Conservation (phyloP, 2,329 filamentous ascomycete genomes). For the Aspergillus viridinutans region DNA sequence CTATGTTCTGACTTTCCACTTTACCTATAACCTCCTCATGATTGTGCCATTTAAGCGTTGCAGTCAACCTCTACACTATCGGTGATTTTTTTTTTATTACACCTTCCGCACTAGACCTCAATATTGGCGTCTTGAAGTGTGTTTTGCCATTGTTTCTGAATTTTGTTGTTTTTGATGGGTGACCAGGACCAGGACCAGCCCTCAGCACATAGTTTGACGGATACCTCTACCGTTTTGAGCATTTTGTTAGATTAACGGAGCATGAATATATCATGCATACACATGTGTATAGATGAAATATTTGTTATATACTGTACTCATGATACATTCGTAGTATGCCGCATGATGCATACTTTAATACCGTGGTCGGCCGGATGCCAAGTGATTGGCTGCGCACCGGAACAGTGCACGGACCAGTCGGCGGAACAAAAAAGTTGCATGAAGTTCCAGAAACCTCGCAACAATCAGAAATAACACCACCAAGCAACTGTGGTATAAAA, state of each 20-base stretch:
- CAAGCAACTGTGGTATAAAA: not conserved
- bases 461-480: slow-evolving; percentile 8
- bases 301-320: no score
- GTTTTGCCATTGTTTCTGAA: slow-evolving; percentile 10
- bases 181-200: slow-evolving; percentile 2
- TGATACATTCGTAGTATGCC: not conserved
- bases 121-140: slow-evolving; percentile 8
- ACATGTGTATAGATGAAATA: not conserved
- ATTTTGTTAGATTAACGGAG: not conserved
- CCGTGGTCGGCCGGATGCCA: not conserved
- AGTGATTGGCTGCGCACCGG: not conserved
- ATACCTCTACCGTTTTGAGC: not conserved
- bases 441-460: not conserved
- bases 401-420: slow-evolving; percentile 9
- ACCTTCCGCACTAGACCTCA: slow-evolving; percentile 3
- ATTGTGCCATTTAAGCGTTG: not conserved
- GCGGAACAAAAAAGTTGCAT: slow-evolving; percentile 12
- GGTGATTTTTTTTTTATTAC: slow-evolving; percentile 1
- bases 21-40: not conserved
- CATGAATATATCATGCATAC: not conserved
- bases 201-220: slow-evolving; percentile 11
- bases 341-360: no score
- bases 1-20: not conserved
- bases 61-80: not conserved
- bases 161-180: slow-evolving; percentile 17